Conservation (phyloP, 208 protist species). For the Trypanosoma conorhini region DNA sequence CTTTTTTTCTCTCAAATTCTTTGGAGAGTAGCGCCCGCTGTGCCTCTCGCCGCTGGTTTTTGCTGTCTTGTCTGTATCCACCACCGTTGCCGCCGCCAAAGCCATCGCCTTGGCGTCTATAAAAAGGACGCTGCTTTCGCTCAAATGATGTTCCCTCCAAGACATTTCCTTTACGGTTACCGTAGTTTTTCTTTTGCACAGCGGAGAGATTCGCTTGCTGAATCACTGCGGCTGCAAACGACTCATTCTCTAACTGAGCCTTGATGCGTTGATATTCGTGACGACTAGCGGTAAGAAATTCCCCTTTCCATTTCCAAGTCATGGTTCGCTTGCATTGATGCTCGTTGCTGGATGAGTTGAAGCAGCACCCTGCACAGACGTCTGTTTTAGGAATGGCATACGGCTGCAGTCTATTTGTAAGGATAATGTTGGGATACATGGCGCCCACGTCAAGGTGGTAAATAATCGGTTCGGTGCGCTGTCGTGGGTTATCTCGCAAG, state of each 20-base stretch:
- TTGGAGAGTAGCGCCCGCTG: constrained; percentile 60
- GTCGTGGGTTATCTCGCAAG: constrained; percentile 90
- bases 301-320: constrained; percentile 99
- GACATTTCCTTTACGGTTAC: constrained; percentile 90
- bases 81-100: constrained; percentile 30
- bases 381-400: constrained; percentile 95
- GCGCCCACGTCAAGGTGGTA: constrained; percentile 99
- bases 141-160: constrained; percentile 90
- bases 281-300: constrained; percentile 95
- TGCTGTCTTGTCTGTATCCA: constrained; percentile 75
- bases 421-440: constrained; percentile 99
- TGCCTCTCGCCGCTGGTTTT: constrained; percentile 64
- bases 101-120: constrained; percentile 35
- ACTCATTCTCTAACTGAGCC: constrained; percentile 96
- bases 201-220: constrained; percentile 85
- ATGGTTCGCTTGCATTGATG: constrained; percentile 97
- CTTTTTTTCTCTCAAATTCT: constrained; percentile 29
- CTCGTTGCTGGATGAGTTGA: constrained; percentile 96
- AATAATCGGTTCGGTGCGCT: constrained; percentile 94
- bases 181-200: constrained; percentile 92
- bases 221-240: constrained; percentile 79
- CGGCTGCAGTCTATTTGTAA: constrained; percentile 99
- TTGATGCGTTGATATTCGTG: constrained; percentile 96
- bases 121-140: constrained; percentile 39
- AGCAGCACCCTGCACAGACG: constrained; percentile 97